A percentile compares a stretch with the other conserved stretches of the same genome.
Conservation (phyloP, 768 basidiomycete genomes). For the Suillus occidentalis region DNA sequence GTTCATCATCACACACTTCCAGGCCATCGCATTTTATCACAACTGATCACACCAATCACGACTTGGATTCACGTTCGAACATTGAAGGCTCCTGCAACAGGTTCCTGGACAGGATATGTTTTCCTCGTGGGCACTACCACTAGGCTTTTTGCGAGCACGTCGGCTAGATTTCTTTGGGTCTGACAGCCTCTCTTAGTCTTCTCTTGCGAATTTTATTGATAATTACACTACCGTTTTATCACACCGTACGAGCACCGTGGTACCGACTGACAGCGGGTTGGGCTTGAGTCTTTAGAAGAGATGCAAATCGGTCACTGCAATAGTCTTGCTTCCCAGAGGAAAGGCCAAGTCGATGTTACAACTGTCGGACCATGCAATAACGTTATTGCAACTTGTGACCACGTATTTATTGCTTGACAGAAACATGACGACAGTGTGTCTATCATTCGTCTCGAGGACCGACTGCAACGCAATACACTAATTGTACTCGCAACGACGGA, state of each 20-base stretch:
- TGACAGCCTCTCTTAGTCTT: neutral
- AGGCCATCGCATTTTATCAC: too few species aligned
- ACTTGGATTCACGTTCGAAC: too few species aligned
- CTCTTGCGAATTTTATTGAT: neutral
- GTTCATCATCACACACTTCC: too few species aligned
- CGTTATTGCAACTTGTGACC: neutral
- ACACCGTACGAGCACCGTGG: neutral
- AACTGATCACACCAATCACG: too few species aligned
- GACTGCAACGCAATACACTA: neutral
- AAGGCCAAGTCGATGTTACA: neutral
- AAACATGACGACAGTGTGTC: neutral
- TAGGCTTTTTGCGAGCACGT: neutral
- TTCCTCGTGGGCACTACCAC: neutral
- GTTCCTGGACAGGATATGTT: too few species aligned
- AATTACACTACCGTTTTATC: neutral
- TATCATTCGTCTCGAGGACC: neutral
- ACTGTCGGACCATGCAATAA: neutral
- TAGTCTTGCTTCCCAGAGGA: neutral
- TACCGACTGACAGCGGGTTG: neutral
- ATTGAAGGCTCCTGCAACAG: too few species aligned
- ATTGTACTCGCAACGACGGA: neutral
- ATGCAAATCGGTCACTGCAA: neutral
- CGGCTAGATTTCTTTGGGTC: neutral
- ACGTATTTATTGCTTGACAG: neutral
- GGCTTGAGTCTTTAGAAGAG: neutral